phyloP scores from a whole-genome alignment of 768 basidiomycete genomes.

The Mycena haematopus region DNA sequence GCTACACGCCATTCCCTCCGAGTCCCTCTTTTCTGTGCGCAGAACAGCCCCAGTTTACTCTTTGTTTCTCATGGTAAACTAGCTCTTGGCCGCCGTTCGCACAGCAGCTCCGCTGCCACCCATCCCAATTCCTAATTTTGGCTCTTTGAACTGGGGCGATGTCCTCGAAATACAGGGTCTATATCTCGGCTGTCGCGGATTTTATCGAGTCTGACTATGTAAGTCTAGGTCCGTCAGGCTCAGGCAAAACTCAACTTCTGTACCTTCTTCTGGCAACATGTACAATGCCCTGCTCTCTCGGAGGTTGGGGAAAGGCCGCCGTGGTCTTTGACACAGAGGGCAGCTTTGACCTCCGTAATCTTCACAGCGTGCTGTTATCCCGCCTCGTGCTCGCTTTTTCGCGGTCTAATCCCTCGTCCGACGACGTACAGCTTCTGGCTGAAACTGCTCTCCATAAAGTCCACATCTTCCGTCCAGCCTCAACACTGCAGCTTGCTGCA shows the following conservation, averaged over 20 bases:
- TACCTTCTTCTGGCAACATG: slow-evolving; percentile 68
- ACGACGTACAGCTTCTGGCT: slow-evolving; percentile 37
- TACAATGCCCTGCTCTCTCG: slow-evolving; percentile 55
- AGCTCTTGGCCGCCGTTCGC: slow-evolving; percentile 53
- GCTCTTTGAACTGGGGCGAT: slow-evolving; percentile 53
- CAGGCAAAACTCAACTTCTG: slow-evolving; percentile 83
- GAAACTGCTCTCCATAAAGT: slow-evolving; percentile 55
- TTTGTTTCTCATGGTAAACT: slow-evolving; percentile 29
- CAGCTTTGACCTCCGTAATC: slow-evolving; percentile 63
- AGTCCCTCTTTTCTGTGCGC: slow-evolving; percentile 22
- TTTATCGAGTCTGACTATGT: background rate
- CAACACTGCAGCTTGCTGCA: slow-evolving; percentile 71
- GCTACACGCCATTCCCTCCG: slow-evolving; percentile 22
- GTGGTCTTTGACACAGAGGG: slow-evolving; percentile 75
- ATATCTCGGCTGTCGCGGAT: slow-evolving; percentile 14
- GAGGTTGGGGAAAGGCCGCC: slow-evolving; percentile 70
- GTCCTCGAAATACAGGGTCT: slow-evolving; percentile 77
- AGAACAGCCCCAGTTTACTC: background rate
- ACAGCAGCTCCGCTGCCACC: slow-evolving; percentile 9
- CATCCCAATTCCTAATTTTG: slow-evolving; percentile 1
- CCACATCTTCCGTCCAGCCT: slow-evolving; percentile 73
- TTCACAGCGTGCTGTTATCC: slow-evolving; percentile 57
- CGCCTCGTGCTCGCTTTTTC: slow-evolving; percentile 47
- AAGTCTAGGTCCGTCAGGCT: slow-evolving; percentile 42
- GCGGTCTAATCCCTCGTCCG: slow-evolving; percentile 31